Evolutionary conservation across 495 filamentous ascomycete species (phyloP).

Genomic region (Aspergillus sclerotiicarbonarius): DNA sequence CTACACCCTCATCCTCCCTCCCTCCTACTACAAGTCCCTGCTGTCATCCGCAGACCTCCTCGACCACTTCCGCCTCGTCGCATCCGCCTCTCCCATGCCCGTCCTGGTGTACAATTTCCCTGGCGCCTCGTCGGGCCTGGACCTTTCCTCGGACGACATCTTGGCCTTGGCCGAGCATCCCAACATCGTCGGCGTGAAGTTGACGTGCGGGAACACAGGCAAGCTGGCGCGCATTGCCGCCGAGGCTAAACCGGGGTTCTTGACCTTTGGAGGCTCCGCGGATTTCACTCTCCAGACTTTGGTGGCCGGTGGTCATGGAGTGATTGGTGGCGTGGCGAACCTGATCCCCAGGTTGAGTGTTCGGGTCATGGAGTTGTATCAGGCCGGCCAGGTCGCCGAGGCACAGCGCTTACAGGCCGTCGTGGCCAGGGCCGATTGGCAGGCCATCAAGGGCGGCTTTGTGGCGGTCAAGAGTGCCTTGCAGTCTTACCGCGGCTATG

Average conservation of each 20-base stretch:
- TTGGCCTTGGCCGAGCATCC: constrained; percentile 69
- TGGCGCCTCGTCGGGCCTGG: constrained; percentile 74
- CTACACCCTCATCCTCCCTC: constrained; percentile 81
- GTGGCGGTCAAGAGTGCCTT: constrained; percentile 81
- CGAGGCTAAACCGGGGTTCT: constrained; percentile 60
- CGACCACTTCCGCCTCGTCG: constrained; percentile 75
- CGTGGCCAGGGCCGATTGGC: constrained; percentile 83
- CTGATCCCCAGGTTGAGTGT: constrained; percentile 77
- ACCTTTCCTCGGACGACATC: constrained; percentile 80
- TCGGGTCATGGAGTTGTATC: constrained; percentile 68
- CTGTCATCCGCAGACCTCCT: constrained; percentile 56
- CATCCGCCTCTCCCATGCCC: constrained; percentile 78
- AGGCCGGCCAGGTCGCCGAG: constrained; percentile 63
- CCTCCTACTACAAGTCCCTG: constrained; percentile 76
- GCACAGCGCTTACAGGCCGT: constrained; percentile 76
- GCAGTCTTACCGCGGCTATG: constrained; percentile 73
- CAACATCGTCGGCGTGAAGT: constrained; percentile 88
- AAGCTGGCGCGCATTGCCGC: constrained; percentile 80
- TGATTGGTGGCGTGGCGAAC: constrained; percentile 84
- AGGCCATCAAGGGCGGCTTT: constrained; percentile 80
- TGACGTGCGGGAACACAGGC: constrained; percentile 93
- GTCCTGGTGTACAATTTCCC: constrained; percentile 95
- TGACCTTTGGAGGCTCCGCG: constrained; percentile 83
- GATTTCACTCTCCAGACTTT: constrained; percentile 88
- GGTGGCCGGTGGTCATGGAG: constrained; percentile 78